Conservation (phyloP, 2,329 filamentous ascomycete species). For the Hymenoscyphus repandus region DNA sequence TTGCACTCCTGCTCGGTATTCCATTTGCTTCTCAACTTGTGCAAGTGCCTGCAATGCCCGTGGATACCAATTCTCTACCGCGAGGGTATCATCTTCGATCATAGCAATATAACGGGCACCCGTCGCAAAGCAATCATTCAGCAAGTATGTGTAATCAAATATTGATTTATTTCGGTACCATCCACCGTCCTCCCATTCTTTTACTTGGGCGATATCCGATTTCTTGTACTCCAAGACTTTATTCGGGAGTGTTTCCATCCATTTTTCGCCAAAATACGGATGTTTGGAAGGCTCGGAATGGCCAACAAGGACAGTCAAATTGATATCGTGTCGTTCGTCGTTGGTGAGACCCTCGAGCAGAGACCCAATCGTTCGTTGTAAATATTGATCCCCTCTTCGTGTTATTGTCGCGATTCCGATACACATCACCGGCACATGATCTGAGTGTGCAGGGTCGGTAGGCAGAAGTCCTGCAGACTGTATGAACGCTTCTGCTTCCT, state of each 20-base stretch:
- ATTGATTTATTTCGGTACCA: constrained; percentile 30
- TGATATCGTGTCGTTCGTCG: constrained; percentile 30
- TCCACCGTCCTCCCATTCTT: constrained; percentile 5
- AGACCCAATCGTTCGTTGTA: constrained; percentile 17
- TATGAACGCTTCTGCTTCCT: constrained; percentile 25
- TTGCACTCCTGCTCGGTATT: constrained; percentile 15
- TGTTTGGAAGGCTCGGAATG: constrained; percentile 31
- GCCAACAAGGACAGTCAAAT: constrained; percentile 34
- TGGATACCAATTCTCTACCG: constrained; percentile 33
- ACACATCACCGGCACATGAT: constrained; percentile 6
- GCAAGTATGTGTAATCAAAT: constrained; percentile 31
- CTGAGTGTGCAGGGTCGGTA: background rate
- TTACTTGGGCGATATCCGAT: background rate
- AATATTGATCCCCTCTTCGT: constrained; percentile 10
- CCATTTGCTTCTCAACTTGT: constrained; percentile 29
- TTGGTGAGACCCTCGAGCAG: constrained; percentile 31
- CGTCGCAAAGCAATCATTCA: constrained; percentile 28
- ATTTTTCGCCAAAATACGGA: constrained; percentile 30
- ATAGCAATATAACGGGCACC: constrained; percentile 33
- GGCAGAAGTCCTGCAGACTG: constrained; percentile 8
- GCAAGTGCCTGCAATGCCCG: constrained; percentile 28
- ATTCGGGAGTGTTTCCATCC: constrained; percentile 32
- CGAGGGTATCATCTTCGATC: constrained; percentile 36
- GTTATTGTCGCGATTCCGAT: constrained; percentile 13
- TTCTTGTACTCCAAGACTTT: constrained; percentile 32